Evolutionary conservation across 1,284 basidiomycete genomes (phyloP).

Genomic region (Sparassis latifolia): DNA sequence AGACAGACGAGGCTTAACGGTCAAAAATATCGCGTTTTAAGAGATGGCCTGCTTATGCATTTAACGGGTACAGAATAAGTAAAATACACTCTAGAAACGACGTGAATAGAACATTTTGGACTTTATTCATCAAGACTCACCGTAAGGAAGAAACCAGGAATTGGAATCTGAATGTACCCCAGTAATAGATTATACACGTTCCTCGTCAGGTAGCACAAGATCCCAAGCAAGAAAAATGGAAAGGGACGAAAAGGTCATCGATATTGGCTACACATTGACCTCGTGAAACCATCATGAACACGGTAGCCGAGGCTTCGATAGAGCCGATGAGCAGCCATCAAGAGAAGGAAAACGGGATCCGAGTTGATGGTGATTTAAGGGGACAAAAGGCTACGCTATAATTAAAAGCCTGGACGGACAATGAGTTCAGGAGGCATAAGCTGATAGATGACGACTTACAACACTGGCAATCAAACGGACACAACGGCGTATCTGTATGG

Average conservation of each 20-base stretch:
- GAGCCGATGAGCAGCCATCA: slow-evolving; percentile 33
- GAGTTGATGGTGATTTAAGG: neutral
- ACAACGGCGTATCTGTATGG: slow-evolving; percentile 28
- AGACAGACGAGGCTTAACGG: no score
- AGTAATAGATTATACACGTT: neutral
- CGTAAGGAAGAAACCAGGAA: neutral
- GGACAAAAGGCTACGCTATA: neutral
- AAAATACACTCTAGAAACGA: no score
- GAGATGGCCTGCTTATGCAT: no score
- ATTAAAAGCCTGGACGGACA: slow-evolving; percentile 40
- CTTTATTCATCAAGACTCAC: neutral
- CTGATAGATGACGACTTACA: slow-evolving; percentile 16
- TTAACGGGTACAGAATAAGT: no score
- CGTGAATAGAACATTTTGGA: no score
- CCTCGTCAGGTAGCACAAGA: neutral
- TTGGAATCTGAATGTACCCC: neutral
- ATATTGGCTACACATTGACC: slow-evolving; percentile 39
- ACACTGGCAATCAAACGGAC: slow-evolving; percentile 29
- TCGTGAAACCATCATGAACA: slow-evolving; percentile 13
- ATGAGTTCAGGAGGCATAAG: neutral
- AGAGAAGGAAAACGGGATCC: neutral
- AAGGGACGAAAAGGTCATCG: slow-evolving; percentile 14
- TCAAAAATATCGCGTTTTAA: no score
- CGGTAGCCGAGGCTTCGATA: slow-evolving; percentile 58
- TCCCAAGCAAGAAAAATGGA: neutral